A percentile compares a stretch with the other conserved stretches of the same genome.
phyloP scores from a whole-genome alignment of 805 yeast species.

The Ogataea angusta region DNA sequence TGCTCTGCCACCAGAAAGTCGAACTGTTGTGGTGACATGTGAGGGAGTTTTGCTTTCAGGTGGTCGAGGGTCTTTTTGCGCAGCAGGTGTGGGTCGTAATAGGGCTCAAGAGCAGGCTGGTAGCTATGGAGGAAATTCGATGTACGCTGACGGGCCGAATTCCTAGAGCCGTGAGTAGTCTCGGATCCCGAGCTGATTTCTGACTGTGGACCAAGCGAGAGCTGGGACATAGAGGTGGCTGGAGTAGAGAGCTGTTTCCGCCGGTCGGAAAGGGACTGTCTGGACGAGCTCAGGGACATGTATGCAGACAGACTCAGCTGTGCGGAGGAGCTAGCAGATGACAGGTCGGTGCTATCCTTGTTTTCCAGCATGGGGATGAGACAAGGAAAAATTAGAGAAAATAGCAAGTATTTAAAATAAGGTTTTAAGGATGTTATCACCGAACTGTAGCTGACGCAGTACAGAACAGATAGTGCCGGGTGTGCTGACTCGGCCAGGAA shows the following conservation, averaged over 20 bases:
- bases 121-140: constrained; percentile 4
- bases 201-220: not conserved
- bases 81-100: constrained; percentile 7
- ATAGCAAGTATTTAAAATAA: not conserved
- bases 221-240: not conserved
- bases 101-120: not conserved
- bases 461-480: not conserved
- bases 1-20: constrained; percentile 10
- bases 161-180: not conserved
- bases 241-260: not conserved
- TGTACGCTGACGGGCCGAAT: not conserved
- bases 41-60: constrained; percentile 6
- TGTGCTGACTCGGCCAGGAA: not conserved
- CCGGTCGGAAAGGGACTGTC: not conserved
- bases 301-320: not conserved
- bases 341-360: not conserved
- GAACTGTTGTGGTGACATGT: constrained; percentile 7
- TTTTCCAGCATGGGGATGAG: not conserved
- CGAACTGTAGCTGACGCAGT: not conserved
- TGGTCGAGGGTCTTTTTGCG: constrained; percentile 11
- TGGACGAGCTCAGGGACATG: not conserved
- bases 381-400: not conserved
- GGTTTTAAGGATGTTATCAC: too few relatives aligned
- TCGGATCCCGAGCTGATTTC: not conserved
- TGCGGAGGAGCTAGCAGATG: not conserved